Evolutionary conservation across 2,329 filamentous ascomycete species (phyloP), one percentile per base, ranked within the genome.

Genomic region (Microdochium nivale): DNA sequence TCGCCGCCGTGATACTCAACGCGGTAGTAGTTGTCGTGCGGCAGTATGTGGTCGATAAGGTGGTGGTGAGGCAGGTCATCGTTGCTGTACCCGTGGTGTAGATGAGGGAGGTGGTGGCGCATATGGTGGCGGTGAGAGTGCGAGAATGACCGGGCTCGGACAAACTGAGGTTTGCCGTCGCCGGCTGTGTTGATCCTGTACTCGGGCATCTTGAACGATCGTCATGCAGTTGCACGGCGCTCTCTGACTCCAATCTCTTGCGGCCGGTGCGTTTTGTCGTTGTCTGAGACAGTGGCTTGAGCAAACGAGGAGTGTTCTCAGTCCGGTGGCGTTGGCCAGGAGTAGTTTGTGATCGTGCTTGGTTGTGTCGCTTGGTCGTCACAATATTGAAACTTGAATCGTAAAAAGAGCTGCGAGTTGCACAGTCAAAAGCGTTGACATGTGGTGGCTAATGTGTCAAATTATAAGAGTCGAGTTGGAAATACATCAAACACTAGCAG

Each of bases 121-220:
- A 44, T 10, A 23, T 44, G 40, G 19, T 44, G 40, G 19, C 23
- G 40, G 40, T 19, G 40, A 10, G 40, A 11, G 19, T 44, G 52
- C 1, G 55, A 56, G 52, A 59, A 62, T 19, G 60, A 61, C 24
- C 57, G 53, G 1, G 59, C 58, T 37, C 59, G 59, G 11, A 55
- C 49, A 48, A 60, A 59, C 47, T 49, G 54, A 37, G 53, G 55
- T 21, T 50, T 49, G 21, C 53, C 57, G 25, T 52, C 49, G 5
- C 54, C 49, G 10, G 48, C 35, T 23, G 55, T 49, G 37, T 53
- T 51, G 52, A 58, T 47, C 30, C 51, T 52, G 52, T 56, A 55
- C 25, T 60, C 56, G 50, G 58, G 57, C 51, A 60, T 58, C 37
- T 44, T 24, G 40, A 19, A 21, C 5, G 19, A 21, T 21, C 21